Conservation (phyloP, 106 monocot species). For the Platanthera zijinensis region DNA sequence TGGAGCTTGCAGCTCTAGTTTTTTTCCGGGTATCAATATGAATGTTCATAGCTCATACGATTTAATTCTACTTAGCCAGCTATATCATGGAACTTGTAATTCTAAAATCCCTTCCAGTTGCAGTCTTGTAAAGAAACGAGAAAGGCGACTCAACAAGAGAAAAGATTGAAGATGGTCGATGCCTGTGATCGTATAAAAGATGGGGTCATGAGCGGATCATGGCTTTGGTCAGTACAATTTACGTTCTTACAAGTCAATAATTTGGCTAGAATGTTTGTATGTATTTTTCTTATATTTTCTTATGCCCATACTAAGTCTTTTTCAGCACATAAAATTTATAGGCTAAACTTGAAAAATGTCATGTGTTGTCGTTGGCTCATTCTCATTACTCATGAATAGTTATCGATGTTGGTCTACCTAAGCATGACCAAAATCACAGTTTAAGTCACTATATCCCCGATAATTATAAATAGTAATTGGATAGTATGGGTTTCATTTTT, state of each 20-base stretch:
- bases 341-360: neutral
- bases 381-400: neutral
- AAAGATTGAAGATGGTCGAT: conserved; percentile 52
- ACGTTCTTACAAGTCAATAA: neutral
- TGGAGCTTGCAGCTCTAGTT: conserved; percentile 70
- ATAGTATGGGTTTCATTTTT: no score
- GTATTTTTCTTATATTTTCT: neutral
- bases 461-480: no score
- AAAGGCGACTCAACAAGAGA: conserved; percentile 24
- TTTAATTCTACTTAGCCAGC: neutral
- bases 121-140: conserved; percentile 47
- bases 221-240: conserved; percentile 47
- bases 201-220: conserved; percentile 57
- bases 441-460: no score
- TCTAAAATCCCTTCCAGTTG: conserved; percentile 1
- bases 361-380: neutral
- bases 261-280: neutral
- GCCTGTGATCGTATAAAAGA: conserved; percentile 42
- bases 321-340: neutral
- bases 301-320: neutral
- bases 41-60: neutral
- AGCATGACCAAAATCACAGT: no score
- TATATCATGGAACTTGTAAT: neutral
- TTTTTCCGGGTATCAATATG: conserved; percentile 57
- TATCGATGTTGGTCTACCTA: neutral